Evolutionary conservation across 2,329 filamentous ascomycete species (phyloP).

Genomic region (Talaromyces verruculosus): DNA sequence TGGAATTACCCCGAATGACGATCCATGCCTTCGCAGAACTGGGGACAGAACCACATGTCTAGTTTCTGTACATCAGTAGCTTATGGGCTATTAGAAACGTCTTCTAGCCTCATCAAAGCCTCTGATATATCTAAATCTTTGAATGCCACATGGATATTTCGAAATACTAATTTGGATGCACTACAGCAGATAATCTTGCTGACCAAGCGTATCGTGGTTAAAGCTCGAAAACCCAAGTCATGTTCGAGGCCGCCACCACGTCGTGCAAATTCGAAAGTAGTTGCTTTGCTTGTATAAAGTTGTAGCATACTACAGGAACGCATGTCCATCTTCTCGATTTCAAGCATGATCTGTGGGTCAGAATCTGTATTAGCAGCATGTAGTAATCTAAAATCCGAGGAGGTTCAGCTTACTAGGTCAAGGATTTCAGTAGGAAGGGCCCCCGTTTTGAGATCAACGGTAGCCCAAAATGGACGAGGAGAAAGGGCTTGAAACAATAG

Average conservation of each 20-base stretch:
- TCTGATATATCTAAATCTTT: neutral
- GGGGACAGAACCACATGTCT: neutral
- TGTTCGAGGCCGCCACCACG: neutral
- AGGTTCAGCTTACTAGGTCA: neutral
- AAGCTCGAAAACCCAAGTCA: neutral
- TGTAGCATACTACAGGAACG: neutral
- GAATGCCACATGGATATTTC: neutral
- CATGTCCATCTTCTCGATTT: neutral
- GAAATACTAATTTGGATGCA: neutral
- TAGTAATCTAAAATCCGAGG: neutral
- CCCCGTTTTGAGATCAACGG: neutral
- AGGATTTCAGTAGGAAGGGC: neutral
- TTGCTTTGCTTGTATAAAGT: neutral
- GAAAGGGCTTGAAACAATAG: neutral
- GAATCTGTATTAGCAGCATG: neutral
- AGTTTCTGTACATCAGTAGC: neutral
- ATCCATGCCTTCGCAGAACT: neutral
- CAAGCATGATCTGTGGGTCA: neutral
- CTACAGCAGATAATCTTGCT: neutral
- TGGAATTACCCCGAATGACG: neutral
- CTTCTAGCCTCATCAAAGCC: neutral
- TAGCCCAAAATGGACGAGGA: neutral
- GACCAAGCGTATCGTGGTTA: neutral
- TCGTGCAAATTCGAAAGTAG: neutral
- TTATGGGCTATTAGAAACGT: neutral